Evolutionary conservation across 2,329 filamentous ascomycete species (phyloP).

Genomic region (Sordariomycetes sp.): DNA sequence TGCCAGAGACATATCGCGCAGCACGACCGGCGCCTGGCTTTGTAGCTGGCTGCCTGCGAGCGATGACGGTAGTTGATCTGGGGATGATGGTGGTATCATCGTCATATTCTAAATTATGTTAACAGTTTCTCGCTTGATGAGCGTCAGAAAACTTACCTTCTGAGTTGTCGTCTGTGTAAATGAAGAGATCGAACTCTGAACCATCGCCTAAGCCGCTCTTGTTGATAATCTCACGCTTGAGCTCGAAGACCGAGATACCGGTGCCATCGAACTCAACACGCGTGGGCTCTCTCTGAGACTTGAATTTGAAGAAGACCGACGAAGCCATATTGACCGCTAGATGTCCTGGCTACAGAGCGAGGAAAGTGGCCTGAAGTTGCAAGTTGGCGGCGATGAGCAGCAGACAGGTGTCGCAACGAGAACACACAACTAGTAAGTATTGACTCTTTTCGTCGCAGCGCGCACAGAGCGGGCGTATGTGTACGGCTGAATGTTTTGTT

Average conservation of each 20-base stretch:
- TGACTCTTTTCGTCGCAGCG: slow-evolving; percentile 10
- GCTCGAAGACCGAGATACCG: slow-evolving; percentile 94
- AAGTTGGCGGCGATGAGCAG: too few relatives aligned
- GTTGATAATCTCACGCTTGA: slow-evolving; percentile 97
- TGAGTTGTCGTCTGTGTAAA: slow-evolving; percentile 84
- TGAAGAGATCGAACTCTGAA: slow-evolving; percentile 89
- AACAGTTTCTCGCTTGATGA: too few relatives aligned
- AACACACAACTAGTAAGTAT: too few relatives aligned
- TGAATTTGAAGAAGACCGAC: slow-evolving; percentile 99
- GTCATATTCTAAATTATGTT: slow-evolving; percentile 76
- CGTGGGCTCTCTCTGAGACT: slow-evolving; percentile 92
- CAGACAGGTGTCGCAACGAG: too few relatives aligned
- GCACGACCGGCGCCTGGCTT: slow-evolving; percentile 84
- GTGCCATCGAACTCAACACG: slow-evolving; percentile 96
- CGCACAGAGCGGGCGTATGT: slow-evolving; percentile 7
- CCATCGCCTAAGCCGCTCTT: slow-evolving; percentile 91
- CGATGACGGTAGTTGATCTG: slow-evolving; percentile 87
- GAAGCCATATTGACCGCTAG: slow-evolving; percentile 91
- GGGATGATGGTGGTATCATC: slow-evolving; percentile 98
- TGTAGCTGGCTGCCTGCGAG: slow-evolving; percentile 72
- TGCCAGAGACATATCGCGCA: slow-evolving; percentile 90
- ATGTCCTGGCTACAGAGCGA: too few relatives aligned
- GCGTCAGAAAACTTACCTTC: slow-evolving; percentile 59
- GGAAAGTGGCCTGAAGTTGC: too few relatives aligned
- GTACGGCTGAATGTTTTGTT: slow-evolving; percentile 18